Percentiles rank a stretch among this genome's conserved stretches.
Conservation (phyloP, 805 yeast genomes). For the Candida patagonica region DNA sequence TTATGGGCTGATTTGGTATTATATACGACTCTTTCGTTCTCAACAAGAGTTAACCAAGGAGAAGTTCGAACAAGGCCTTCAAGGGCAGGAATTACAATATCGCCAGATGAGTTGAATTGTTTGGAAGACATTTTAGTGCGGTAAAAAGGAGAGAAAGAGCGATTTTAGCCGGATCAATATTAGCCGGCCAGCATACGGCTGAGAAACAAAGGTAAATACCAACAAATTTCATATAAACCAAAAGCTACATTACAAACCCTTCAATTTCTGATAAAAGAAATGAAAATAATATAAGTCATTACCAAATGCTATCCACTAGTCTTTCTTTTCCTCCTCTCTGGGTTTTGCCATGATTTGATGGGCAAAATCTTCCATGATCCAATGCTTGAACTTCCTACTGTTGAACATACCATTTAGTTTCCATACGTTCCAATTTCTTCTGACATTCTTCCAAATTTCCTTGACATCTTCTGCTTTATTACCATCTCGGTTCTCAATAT, state of each 20-base stretch:
- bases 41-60: slow-evolving; percentile 46
- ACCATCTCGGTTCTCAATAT: background rate
- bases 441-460: slow-evolving; percentile 4
- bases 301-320: no score
- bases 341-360: no score
- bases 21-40: slow-evolving; percentile 33
- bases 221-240: no score
- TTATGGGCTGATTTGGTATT: slow-evolving; percentile 13
- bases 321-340: no score
- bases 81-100: slow-evolving; percentile 33
- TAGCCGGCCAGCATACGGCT: no score
- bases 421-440: slow-evolving; percentile 9
- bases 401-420: slow-evolving; percentile 1
- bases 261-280: no score
- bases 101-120: slow-evolving; percentile 24
- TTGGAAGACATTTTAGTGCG: slow-evolving; percentile 22
- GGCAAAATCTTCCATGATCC: slow-evolving; percentile 2
- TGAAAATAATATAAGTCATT: no score
- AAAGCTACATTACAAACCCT: no score
- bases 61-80: slow-evolving; percentile 46
- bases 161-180: no score
- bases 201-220: no score
- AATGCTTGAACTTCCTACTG: background rate
- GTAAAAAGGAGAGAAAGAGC: no score
- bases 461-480: background rate